These are phyloP conservation scores for Oleoguttula mirabilis DNA, from an alignment of 495 filamentous ascomycete genomes.

Conservation along the genomic window DNA sequence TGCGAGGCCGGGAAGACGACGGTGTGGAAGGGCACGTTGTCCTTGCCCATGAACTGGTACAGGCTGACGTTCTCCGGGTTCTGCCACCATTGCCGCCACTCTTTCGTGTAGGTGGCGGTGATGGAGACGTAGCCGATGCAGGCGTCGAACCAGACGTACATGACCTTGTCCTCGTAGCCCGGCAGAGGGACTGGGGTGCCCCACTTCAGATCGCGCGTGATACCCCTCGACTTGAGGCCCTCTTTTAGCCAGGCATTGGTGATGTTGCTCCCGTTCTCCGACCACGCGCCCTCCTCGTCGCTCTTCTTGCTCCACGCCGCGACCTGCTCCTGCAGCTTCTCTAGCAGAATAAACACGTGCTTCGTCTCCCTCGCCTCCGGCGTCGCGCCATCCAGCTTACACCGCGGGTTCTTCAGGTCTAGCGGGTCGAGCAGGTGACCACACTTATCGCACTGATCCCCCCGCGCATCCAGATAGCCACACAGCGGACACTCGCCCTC, in stretches of 20 bases:
- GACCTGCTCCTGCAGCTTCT: constrained; percentile 63
- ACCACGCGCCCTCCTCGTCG: constrained; percentile 56
- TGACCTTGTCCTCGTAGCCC: constrained; percentile 66
- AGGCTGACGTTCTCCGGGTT: constrained; percentile 78
- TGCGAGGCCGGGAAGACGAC: constrained; percentile 87
- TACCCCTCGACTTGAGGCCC: constrained; percentile 70
- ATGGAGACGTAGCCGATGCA: constrained; percentile 95
- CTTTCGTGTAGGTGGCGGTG: constrained; percentile 78
- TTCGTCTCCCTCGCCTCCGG: constrained; percentile 60
- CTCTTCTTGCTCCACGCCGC: constrained; percentile 56
- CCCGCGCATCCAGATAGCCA: constrained; percentile 67
- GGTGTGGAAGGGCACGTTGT: constrained; percentile 86
- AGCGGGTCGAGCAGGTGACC: constrained; percentile 70
- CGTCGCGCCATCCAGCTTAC: constrained; percentile 73
- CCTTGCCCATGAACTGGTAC: constrained; percentile 97
- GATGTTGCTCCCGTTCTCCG: constrained; percentile 52
- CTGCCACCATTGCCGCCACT: constrained; percentile 95
- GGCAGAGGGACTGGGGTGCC: constrained; percentile 35
- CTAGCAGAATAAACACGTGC: constrained; percentile 66
- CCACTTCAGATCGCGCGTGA: constrained; percentile 66
- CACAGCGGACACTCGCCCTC: constrained; percentile 80
- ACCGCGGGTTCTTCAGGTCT: constrained; percentile 44
- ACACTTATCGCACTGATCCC: constrained; percentile 82
- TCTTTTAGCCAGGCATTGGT: constrained; percentile 63
- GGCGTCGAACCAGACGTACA: constrained; percentile 98